These are phyloP conservation scores for Herpetomonas tarakana DNA, from an alignment of 208 protist genomes.

Conservation along the genomic window DNA sequence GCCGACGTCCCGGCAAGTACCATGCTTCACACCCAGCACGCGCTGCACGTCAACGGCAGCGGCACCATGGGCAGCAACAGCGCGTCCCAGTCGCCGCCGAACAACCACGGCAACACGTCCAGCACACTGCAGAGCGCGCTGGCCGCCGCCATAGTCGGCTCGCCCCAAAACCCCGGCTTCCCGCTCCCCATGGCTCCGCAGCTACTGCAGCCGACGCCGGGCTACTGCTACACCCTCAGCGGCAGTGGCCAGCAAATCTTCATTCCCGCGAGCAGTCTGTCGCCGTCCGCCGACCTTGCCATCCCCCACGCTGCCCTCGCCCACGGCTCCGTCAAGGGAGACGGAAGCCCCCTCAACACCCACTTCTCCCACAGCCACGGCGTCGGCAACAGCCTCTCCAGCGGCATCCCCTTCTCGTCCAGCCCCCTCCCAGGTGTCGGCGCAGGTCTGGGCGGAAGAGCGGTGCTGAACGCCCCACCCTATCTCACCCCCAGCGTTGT, in stretches of 20 bases:
- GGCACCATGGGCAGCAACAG: background rate
- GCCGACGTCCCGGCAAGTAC: background rate
- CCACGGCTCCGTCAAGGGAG: background rate
- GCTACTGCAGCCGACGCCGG: constrained; percentile 25
- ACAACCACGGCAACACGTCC: background rate
- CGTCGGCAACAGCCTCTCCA: background rate
- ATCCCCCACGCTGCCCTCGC: background rate
- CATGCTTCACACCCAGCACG: background rate
- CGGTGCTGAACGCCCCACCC: background rate
- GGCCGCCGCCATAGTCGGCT: constrained; percentile 10
- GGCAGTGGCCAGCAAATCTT: constrained; percentile 40
- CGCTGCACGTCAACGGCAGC: background rate
- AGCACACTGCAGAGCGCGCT: constrained; percentile 1
- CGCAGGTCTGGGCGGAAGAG: too few relatives aligned
- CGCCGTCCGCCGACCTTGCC: background rate
- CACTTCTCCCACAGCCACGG: background rate
- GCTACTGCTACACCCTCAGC: constrained; percentile 34
- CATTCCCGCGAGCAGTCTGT: constrained; percentile 25
- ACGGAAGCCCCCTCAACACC: background rate
- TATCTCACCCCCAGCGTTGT: background rate
- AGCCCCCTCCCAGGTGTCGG: background rate
- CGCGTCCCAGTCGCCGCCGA: background rate
- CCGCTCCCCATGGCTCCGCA: constrained; percentile 16
- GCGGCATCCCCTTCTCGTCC: background rate
- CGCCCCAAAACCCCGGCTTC: background rate